Percentiles rank a stretch among this genome's conserved stretches.
Conservation (phyloP, 2,329 filamentous ascomycete genomes). For the Colletotrichum cereale region DNA sequence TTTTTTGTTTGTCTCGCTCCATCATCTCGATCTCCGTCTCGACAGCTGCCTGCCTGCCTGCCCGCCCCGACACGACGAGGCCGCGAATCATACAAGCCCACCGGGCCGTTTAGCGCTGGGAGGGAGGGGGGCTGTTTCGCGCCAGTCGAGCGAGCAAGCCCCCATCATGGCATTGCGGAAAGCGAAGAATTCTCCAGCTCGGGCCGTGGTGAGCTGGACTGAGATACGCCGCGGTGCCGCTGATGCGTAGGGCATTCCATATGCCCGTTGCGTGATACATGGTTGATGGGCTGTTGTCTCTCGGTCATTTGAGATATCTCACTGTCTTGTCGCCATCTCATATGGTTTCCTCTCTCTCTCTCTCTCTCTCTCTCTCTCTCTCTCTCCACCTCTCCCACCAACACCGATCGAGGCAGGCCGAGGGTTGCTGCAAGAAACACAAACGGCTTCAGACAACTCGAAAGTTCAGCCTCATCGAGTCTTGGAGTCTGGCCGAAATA, state of each 20-base stretch:
- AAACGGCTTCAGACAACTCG: constrained; percentile 26
- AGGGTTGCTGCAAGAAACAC: constrained; percentile 18
- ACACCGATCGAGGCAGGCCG: constrained; percentile 2
- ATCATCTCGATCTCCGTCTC: background rate
- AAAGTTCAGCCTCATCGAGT: constrained; percentile 27
- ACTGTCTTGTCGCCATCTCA: background rate
- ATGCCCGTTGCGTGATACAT: constrained; percentile 7
- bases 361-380: background rate
- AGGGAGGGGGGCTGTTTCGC: background rate
- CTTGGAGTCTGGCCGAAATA: background rate
- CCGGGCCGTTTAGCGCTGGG: background rate
- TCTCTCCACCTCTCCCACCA: background rate
- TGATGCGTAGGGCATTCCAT: constrained; percentile 37
- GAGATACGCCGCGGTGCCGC: constrained; percentile 31
- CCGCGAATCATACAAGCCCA: background rate
- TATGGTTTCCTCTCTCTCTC: background rate
- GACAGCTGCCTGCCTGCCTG: background rate
- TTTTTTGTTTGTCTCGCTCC: background rate
- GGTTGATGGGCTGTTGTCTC: background rate
- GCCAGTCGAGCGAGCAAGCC: background rate
- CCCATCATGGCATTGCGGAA: constrained; percentile 6
- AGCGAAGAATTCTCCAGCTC: constrained; percentile 14
- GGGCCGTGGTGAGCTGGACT: constrained; percentile 28
- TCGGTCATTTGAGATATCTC: constrained; percentile 24
- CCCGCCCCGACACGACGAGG: background rate